phyloP scores from a whole-genome alignment of 1,139 yeast species.

The Diutina siamensis region DNA sequence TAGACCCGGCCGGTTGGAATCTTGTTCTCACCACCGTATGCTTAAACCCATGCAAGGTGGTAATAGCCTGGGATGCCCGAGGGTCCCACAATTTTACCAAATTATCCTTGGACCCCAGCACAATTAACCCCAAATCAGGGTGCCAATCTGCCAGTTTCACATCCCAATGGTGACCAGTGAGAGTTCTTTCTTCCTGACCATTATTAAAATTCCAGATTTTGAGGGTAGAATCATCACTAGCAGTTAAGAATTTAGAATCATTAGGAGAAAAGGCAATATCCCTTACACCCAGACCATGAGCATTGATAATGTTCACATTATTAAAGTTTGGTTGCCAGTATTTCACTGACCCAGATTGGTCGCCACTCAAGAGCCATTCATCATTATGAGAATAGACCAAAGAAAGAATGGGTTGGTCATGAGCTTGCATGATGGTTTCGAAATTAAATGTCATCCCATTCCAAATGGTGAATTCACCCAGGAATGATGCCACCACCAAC shows the following conservation, averaged over 20 bases:
- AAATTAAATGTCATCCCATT: conserved; percentile 92
- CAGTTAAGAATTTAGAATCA: conserved; percentile 82
- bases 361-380: conserved; percentile 91
- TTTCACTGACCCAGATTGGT: conserved; percentile 81
- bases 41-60: conserved; percentile 84
- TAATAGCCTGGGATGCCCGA: conserved; percentile 55
- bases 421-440: conserved; percentile 98
- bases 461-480: conserved; percentile 97
- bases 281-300: conserved; percentile 72
- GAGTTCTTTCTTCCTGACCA: conserved; percentile 69
- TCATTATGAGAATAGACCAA: conserved; percentile 80
- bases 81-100: conserved; percentile 95
- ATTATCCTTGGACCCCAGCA: conserved; percentile 88
- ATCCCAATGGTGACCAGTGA: conserved; percentile 97
- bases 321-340: conserved; percentile 98
- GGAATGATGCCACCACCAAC: conserved; percentile 77
- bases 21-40: conserved; percentile 80
- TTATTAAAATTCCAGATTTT: conserved; percentile 93
- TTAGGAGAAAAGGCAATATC: conserved; percentile 85
- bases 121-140: conserved; percentile 71
- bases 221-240: conserved; percentile 81
- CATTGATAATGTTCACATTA: conserved; percentile 77
- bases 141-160: conserved; percentile 98
- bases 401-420: conserved; percentile 78
- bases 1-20: conserved; percentile 66